These are phyloP conservation scores for Trypanosoma vivax DNA, from an alignment of 208 protist species.

Conservation along the genomic window DNA sequence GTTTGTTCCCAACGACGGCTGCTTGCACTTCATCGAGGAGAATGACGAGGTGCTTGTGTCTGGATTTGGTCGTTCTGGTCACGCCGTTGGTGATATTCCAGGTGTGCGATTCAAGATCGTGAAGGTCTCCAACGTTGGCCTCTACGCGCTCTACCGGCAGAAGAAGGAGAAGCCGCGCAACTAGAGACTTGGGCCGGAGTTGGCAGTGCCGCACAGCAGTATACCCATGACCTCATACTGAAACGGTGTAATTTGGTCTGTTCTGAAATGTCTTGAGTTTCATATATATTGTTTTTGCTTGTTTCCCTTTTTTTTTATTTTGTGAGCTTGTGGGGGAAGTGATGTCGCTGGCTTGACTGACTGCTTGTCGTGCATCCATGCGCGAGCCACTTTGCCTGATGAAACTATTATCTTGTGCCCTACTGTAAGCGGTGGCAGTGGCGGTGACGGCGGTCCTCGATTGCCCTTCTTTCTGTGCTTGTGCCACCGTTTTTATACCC, in stretches of 20 bases:
- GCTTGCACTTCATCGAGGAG: slow-evolving; percentile 99
- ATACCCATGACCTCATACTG: no score
- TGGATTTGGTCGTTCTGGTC: slow-evolving; percentile 98
- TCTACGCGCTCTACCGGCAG: slow-evolving; percentile 96
- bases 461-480: slow-evolving; percentile 7
- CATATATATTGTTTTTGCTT: slow-evolving; percentile 12
- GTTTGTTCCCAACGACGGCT: slow-evolving; percentile 99
- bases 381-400: no score
- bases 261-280: no score
- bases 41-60: slow-evolving; percentile 99
- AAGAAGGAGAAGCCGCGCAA: slow-evolving; percentile 97
- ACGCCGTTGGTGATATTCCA: slow-evolving; percentile 99
- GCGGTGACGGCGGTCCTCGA: no score
- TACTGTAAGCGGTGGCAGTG: no score
- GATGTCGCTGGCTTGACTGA: no score
- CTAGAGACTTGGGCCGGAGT: slow-evolving; percentile 2
- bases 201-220: no score
- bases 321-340: no score
- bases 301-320: slow-evolving; percentile 10
- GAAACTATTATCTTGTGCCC: no score
- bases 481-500: slow-evolving; percentile 6
- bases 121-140: slow-evolving; percentile 98
- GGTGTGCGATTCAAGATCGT: slow-evolving; percentile 99
- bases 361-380: no score
- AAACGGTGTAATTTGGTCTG: no score